phyloP scores from a whole-genome alignment of 2,329 filamentous ascomycete species.

The Parastagonospora nodorum region DNA sequence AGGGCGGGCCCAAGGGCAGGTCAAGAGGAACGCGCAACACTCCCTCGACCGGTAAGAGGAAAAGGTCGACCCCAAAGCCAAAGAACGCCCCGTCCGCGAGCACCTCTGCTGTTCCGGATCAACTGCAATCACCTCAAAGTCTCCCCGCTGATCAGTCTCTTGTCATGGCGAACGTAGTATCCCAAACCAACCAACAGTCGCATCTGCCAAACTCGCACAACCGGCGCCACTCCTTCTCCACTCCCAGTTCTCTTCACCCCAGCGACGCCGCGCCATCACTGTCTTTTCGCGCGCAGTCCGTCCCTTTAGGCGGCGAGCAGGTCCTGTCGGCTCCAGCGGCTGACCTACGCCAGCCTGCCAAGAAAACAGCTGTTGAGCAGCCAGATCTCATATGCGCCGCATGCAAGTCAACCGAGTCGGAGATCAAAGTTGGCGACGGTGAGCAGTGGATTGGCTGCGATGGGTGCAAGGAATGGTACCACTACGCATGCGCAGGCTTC shows the following conservation, averaged over 20 bases:
- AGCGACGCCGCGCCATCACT: conserved; percentile 1
- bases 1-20: conserved; percentile 55
- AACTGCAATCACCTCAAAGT: conserved; percentile 42
- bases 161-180: conserved; percentile 7
- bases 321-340: conserved; percentile 14
- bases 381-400: conserved; percentile 58
- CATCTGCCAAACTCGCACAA: conserved; percentile 10
- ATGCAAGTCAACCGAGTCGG: conserved; percentile 61
- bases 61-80: conserved; percentile 44
- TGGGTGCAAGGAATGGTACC: conserved; percentile 71
- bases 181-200: conserved; percentile 8
- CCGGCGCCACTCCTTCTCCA: conserved; percentile 41
- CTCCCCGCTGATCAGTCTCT: conserved; percentile 32
- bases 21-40: conserved; percentile 47
- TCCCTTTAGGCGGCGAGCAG: conserved; percentile 32
- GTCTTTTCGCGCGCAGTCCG: conserved; percentile 34
- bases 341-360: conserved; percentile 8
- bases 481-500: conserved; percentile 70
- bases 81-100: conserved; percentile 26
- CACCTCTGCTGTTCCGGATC: conserved; percentile 26
- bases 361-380: conserved; percentile 31
- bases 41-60: conserved; percentile 46
- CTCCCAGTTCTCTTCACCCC: conserved; percentile 7
- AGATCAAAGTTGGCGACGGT: conserved; percentile 57
- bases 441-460: conserved; percentile 72